These are phyloP conservation scores for Cercospora citrullina DNA, from an alignment of 2,329 filamentous ascomycete species.

Conservation along the genomic window DNA sequence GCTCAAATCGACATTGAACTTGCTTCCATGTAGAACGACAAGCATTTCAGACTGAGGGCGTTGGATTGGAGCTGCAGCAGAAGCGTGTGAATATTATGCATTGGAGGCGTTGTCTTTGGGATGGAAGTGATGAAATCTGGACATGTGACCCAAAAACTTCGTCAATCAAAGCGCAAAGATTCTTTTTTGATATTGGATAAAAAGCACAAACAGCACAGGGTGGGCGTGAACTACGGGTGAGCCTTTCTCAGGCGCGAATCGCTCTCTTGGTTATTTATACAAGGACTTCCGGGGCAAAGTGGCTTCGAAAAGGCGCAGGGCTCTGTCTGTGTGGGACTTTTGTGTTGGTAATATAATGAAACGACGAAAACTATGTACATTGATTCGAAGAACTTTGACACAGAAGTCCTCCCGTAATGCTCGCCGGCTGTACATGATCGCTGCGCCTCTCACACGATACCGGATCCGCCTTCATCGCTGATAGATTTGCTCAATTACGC, in stretches of 20 bases:
- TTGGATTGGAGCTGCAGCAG: neutral
- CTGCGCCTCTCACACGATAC: neutral
- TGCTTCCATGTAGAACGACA: constrained; percentile 47
- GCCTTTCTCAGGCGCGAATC: neutral
- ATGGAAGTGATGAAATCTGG: neutral
- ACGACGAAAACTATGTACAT: constrained; percentile 2
- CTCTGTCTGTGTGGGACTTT: neutral
- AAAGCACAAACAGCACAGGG: constrained; percentile 1
- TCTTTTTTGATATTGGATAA: neutral
- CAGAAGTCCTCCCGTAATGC: neutral
- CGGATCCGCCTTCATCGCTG: neutral
- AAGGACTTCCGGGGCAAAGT: neutral
- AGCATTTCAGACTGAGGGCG: neutral
- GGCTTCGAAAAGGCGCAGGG: neutral
- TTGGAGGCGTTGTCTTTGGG: neutral
- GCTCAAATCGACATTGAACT: constrained; percentile 90
- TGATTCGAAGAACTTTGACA: neutral
- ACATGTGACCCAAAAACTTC: neutral
- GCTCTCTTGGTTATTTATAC: neutral
- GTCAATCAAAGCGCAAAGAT: neutral
- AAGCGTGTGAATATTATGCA: neutral
- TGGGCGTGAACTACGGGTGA: neutral
- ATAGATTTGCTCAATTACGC: neutral
- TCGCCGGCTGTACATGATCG: neutral
- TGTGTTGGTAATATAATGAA: neutral